Evolutionary conservation across 805 yeast species (phyloP).

Genomic region (Ogataea ganodermae): DNA sequence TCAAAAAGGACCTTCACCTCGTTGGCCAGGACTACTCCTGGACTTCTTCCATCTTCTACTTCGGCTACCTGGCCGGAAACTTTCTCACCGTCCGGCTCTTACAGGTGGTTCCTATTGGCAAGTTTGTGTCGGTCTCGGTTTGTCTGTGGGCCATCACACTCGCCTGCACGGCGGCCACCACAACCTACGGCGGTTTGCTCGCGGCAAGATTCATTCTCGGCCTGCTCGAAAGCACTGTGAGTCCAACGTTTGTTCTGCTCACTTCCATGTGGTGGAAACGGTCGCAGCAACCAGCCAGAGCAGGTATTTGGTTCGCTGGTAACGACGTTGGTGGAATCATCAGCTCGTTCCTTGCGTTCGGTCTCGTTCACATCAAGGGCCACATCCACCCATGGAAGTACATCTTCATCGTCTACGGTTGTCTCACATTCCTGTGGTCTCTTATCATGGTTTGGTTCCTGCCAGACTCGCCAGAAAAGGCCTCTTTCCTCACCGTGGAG

Average conservation of each 20-base stretch:
- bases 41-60: conserved; percentile 40
- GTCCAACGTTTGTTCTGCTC: conserved; percentile 58
- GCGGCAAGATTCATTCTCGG: conserved; percentile 54
- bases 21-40: conserved; percentile 41
- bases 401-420: conserved; percentile 61
- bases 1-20: conserved; percentile 53
- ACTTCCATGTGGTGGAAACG: conserved; percentile 61
- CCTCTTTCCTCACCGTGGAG: conserved; percentile 44
- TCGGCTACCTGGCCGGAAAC: conserved; percentile 65
- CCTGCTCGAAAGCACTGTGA: conserved; percentile 51
- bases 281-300: conserved; percentile 42
- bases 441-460: conserved; percentile 33
- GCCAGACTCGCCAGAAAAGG: conserved; percentile 50
- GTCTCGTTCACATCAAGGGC: conserved; percentile 44
- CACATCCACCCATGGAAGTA: conserved; percentile 59
- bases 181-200: conserved; percentile 46
- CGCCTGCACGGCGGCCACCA: conserved; percentile 48
- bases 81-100: conserved; percentile 47
- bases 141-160: conserved; percentile 67
- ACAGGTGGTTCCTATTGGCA: conserved; percentile 61
- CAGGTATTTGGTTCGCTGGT: conserved; percentile 46
- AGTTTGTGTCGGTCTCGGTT: conserved; percentile 48
- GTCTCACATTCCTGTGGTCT: conserved; percentile 47
- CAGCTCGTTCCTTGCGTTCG: conserved; percentile 56
- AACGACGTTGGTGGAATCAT: conserved; percentile 49